Base-by-base conservation (phyloP, 208 protist species). In the Zelonia costaricensis region DNA sequence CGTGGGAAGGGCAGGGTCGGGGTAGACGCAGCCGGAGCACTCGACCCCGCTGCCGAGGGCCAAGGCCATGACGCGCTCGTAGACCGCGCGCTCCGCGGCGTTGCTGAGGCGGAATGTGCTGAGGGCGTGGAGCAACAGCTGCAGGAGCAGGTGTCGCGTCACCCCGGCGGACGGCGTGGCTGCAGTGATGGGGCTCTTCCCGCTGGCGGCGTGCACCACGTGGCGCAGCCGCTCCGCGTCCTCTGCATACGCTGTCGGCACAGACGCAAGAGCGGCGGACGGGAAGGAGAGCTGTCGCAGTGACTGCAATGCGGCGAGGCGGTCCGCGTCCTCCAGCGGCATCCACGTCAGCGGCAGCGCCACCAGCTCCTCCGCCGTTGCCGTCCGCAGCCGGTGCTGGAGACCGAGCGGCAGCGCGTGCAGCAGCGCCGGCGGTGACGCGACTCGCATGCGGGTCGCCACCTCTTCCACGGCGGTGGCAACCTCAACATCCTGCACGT, bases 11-110 rank as follows among this genome's bases (percentile, higher is more conserved):
- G 58, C 28, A 2, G 80, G 74, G 53, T 93, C 79, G 0, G 87
- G 87, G 46, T 86, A 87, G 52, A 73, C 49, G 18, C 88, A 0
- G 3, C 66, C 60, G 4, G 62, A 53, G 52, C 82, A 86, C 75
- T 93, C 87, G 6, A 93, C 56, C 9, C 84, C 84, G 27, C 63
- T 57, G 40, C 87, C 87, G 3, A 93, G 60, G 9, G 69, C 23
- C 15, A 89, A 47, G 12, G 53, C 53, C 27, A 78, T 16, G 10
- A 88, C 58, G 22, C 56, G 56, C 49, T 62, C 30, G 58, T 73
- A 73, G 9, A 42, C 49, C 9, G 18, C 30, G 13, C 22, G 42
- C 35, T 73, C 66, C 36, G 43, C 49, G 16, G 23, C 30, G 38
- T 66, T 65, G 8, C 49, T 8, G 9, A 46, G 22, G 22, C 43